Conservation (phyloP, 2,329 filamentous ascomycete species). For the Septoria linicola region DNA sequence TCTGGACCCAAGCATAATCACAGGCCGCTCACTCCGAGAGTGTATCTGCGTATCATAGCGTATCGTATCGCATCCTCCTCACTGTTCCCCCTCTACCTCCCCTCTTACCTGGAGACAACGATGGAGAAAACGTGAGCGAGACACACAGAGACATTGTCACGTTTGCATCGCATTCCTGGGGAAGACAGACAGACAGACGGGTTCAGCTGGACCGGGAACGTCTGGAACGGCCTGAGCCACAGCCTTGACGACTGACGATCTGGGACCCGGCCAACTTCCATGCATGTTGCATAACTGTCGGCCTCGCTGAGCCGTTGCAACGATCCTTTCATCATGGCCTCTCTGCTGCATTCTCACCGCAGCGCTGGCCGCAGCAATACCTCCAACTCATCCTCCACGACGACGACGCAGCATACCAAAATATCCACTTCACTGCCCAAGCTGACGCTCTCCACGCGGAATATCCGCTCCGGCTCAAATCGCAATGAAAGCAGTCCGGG, state of each 20-base stretch:
- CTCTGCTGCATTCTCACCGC: slow-evolving; percentile 14
- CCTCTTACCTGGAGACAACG: no score
- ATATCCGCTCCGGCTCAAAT: slow-evolving; percentile 17
- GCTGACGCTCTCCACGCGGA: slow-evolving; percentile 20
- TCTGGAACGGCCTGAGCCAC: slow-evolving; percentile 6
- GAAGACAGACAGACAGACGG: not conserved
- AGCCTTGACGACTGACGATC: slow-evolving; percentile 3
- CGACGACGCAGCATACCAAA: slow-evolving; percentile 6
- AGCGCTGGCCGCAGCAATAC: slow-evolving; percentile 27
- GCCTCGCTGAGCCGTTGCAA: not conserved
- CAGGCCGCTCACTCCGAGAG: no score
- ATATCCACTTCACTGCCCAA: slow-evolving; percentile 16
- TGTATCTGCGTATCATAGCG: no score
- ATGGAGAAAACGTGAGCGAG: no score
- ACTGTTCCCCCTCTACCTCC: no score
- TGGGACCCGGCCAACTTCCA: slow-evolving; percentile 9
- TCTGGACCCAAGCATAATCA: no score
- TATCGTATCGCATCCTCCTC: no score
- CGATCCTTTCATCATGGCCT: slow-evolving; percentile 13
- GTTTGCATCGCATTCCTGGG: not conserved
- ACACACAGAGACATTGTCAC: no score
- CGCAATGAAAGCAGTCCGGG: slow-evolving; percentile 1
- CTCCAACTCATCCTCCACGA: not conserved
- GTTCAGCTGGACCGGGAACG: slow-evolving; percentile 1
- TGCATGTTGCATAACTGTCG: slow-evolving; percentile 6